A percentile compares a stretch with the other conserved stretches of the same genome.
Conservation (phyloP, 768 basidiomycete genomes). For the Tubosaeta sp. region DNA sequence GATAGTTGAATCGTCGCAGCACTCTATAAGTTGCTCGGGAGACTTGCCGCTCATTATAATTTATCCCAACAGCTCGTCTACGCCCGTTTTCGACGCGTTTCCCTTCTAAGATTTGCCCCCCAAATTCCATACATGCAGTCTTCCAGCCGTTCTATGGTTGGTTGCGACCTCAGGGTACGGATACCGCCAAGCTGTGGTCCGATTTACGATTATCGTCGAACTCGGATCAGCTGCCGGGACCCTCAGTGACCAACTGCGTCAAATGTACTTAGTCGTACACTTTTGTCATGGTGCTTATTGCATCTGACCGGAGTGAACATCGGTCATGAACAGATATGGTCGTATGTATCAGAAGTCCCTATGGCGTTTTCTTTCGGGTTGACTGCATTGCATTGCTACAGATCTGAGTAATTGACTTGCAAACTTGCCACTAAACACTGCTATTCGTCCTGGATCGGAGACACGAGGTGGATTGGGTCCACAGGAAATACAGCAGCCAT, state of each 20-base stretch:
- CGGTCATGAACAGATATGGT: background rate
- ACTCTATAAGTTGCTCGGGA: too few relatives aligned
- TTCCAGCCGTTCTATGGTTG: background rate
- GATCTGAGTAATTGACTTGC: background rate
- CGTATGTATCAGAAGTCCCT: too few relatives aligned
- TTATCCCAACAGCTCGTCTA: background rate
- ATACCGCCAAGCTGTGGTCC: conserved; percentile 12
- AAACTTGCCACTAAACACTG: background rate
- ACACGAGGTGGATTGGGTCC: background rate
- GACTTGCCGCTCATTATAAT: background rate
- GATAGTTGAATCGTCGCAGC: too few relatives aligned
- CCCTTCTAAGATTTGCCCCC: background rate
- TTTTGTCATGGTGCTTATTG: background rate
- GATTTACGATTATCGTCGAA: background rate
- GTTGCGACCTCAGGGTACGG: background rate
- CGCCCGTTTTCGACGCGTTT: background rate
- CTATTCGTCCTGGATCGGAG: background rate
- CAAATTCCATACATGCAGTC: background rate
- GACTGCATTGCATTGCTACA: background rate
- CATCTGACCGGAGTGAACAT: background rate
- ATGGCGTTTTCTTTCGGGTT: background rate
- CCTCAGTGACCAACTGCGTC: background rate
- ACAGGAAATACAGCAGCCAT: background rate
- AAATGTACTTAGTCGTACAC: background rate
- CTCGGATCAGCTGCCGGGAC: background rate